Base-by-base conservation (phyloP, 2,329 filamentous ascomycete species). In the Neonectria hederae region DNA sequence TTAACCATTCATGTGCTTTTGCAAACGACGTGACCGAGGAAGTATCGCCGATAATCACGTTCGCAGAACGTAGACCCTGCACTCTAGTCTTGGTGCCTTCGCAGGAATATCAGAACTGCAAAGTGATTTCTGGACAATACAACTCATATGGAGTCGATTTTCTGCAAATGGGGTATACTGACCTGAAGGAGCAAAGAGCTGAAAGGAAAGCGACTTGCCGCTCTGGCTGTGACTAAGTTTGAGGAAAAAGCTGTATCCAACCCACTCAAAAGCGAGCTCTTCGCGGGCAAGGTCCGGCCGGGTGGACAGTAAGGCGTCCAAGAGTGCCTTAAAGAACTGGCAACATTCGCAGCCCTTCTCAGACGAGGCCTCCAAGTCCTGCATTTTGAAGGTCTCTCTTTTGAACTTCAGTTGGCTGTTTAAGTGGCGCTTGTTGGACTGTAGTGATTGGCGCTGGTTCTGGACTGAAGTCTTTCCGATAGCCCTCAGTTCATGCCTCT, bases 131-230 rank as follows among this genome's bases (percentile, higher is more conserved):
- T 30, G 49, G 11, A 21, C 28, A 24, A 57, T n/a, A 49, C 13
- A 17, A 19, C 21, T n/a, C 19, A 17, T 7, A 7, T 28, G 9
- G 7, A 9, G 28, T 9, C 4, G 5, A 10, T 3, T 2, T 28
- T 28, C 4, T 10, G n/a, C 7, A 38, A 26, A 3, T 11, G 9
- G 5, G 14, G 13, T 35, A 35, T 35, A 35, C 32, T 14, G 13
- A 58, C 54, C 54, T 49, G 17, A 13, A 14, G 54, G 54, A 26
- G n/a, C n/a, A 40, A 58, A 58, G 13, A 58, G 17, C 30, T 49
- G 54, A 40, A 24, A 58, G 3, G 24, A 58, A 17, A 46, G 26
- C 7, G 28, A 11, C 14, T 38, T 21, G 4, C n/a, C 22, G 21
- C 43, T 58, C 24, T 14, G 14, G 17, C 14, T 17, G 19, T 40